Percentiles rank a stretch among this genome's conserved stretches.
These are phyloP conservation scores for Herpetomonas tarakana DNA, from an alignment of 208 protist species.

Conservation along the genomic window DNA sequence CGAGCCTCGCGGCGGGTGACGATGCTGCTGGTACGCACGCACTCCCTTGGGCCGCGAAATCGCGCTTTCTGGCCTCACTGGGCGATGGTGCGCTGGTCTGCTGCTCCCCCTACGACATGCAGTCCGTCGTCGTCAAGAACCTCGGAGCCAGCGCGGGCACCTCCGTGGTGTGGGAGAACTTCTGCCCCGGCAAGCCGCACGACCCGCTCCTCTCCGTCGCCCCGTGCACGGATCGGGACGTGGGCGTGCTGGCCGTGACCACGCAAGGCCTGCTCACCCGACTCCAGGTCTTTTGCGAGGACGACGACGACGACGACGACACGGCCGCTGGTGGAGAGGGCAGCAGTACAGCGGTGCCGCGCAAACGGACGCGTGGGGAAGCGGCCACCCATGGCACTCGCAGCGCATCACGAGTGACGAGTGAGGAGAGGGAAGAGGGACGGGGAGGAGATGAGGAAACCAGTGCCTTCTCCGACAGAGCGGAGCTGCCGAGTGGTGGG, in stretches of 20 bases:
- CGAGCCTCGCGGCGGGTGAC: neutral
- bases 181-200: neutral
- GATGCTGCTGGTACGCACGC: neutral
- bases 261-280: neutral
- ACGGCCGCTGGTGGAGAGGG: no score
- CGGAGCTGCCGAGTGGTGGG: no score
- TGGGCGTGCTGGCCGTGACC: neutral
- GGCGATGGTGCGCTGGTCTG: conserved; percentile 23
- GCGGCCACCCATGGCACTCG: no score
- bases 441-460: no score
- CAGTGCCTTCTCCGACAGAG: no score
- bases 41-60: neutral
- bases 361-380: no score
- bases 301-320: no score
- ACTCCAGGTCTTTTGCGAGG: neutral
- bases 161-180: neutral
- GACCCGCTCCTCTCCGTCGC: neutral
- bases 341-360: no score
- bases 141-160: neutral
- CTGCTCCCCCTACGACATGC: conserved; percentile 20
- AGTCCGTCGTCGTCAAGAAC: conserved; percentile 15
- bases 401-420: no score
- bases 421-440: no score
- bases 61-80: conserved; percentile 6
- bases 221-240: neutral